Percentiles rank a stretch among this genome's conserved stretches.
phyloP scores from a whole-genome alignment of 2,329 filamentous ascomycete genomes.

The Arthrobotrys pseudoclavata region DNA sequence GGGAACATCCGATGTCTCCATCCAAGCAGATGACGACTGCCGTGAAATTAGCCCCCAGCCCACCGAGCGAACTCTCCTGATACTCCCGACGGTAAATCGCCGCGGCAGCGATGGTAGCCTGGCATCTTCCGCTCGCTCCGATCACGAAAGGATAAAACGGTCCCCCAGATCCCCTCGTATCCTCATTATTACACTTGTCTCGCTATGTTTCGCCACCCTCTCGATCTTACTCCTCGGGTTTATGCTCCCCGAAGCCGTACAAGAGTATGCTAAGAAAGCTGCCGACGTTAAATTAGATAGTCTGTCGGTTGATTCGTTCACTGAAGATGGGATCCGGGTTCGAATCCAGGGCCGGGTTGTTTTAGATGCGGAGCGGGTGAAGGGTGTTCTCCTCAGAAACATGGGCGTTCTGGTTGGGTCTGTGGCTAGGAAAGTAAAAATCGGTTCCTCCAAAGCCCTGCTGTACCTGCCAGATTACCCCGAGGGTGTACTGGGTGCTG shows the following conservation, averaged over 20 bases:
- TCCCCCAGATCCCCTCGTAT: constrained; percentile 15
- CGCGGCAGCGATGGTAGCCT: not conserved
- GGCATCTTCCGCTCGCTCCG: constrained; percentile 1
- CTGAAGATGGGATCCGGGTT: constrained; percentile 80
- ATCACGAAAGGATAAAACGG: constrained; percentile 42
- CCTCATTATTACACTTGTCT: constrained; percentile 75
- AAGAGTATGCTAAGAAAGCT: constrained; percentile 88
- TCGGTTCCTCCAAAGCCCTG: constrained; percentile 79
- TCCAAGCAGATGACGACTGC: constrained; percentile 12
- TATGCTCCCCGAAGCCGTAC: constrained; percentile 81
- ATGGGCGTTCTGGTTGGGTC: constrained; percentile 84
- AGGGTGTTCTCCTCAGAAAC: constrained; percentile 77
- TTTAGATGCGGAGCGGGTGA: constrained; percentile 82
- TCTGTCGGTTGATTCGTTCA: constrained; percentile 88
- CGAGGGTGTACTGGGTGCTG: constrained; percentile 81
- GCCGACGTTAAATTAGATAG: constrained; percentile 84
- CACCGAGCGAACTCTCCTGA: constrained; percentile 39
- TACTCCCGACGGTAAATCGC: not conserved
- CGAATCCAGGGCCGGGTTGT: constrained; percentile 85
- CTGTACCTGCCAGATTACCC: constrained; percentile 86
- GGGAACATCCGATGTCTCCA: constrained; percentile 16
- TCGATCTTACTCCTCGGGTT: constrained; percentile 83
- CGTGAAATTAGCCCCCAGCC: not conserved
- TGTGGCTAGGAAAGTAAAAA: constrained; percentile 80
- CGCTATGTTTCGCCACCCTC: constrained; percentile 75